These are phyloP conservation scores for Cupressus sempervirens DNA, from an alignment of 75 land plant species.

Conservation along the genomic window DNA sequence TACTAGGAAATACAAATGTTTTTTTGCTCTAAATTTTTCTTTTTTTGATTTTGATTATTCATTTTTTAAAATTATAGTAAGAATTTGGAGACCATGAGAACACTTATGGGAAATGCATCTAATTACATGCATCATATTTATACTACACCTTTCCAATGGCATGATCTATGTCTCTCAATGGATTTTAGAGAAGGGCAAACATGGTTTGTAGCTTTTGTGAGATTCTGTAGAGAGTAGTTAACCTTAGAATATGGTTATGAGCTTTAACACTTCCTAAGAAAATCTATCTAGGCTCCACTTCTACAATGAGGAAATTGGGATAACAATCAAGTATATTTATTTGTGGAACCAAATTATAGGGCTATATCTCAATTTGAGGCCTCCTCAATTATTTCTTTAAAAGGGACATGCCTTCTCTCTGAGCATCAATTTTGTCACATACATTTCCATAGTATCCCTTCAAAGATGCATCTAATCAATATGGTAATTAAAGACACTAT, in stretches of 20 bases:
- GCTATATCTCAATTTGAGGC: neutral
- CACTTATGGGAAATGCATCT: neutral
- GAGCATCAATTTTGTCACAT: too few species aligned
- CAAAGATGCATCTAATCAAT: too few species aligned
- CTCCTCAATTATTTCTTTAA: too few species aligned
- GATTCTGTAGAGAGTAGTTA: neutral
- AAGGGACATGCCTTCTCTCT: too few species aligned
- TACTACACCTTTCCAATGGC: neutral
- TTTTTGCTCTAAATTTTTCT: too few species aligned
- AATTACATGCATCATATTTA: neutral
- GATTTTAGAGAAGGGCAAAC: neutral
- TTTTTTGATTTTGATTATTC: too few species aligned
- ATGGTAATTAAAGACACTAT: too few species aligned
- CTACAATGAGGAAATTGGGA: neutral
- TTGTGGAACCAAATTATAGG: neutral
- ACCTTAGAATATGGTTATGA: neutral
- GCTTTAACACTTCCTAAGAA: neutral
- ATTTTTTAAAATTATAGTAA: too few species aligned
- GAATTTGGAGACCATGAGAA: neutral
- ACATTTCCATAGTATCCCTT: too few species aligned
- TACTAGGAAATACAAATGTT: neutral
- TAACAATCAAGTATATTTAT: too few species aligned
- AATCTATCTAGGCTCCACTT: neutral
- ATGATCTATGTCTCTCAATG: neutral
- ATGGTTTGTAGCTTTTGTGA: neutral